Evolutionary conservation across 2,329 filamentous ascomycete genomes (phyloP).

Genomic region (Sclerotinia spermophila): DNA sequence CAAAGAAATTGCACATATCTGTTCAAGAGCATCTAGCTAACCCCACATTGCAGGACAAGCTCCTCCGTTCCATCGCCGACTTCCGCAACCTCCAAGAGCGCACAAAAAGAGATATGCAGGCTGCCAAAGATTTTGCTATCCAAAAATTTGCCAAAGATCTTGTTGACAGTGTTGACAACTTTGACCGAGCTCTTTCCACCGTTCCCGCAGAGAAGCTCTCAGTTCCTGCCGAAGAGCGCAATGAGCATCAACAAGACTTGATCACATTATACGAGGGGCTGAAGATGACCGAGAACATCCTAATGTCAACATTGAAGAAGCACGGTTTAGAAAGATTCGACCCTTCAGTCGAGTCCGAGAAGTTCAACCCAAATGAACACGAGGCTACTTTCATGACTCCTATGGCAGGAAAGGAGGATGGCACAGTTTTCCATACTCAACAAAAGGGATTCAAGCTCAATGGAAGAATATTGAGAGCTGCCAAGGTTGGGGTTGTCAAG

Average conservation of each 20-base stretch:
- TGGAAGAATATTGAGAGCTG: constrained; percentile 80
- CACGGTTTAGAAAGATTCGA: constrained; percentile 90
- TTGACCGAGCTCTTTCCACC: constrained; percentile 83
- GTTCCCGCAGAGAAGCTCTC: constrained; percentile 73
- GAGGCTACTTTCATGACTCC: constrained; percentile 96
- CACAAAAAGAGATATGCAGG: constrained; percentile 83
- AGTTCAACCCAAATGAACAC: constrained; percentile 95
- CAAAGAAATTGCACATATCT: not conserved
- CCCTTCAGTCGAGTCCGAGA: constrained; percentile 66
- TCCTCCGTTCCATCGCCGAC: constrained; percentile 88
- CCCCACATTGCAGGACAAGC: constrained; percentile 70
- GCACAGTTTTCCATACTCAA: constrained; percentile 86
- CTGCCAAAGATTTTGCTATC: constrained; percentile 87
- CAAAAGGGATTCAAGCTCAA: constrained; percentile 96
- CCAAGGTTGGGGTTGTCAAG: constrained; percentile 96
- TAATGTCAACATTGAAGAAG: constrained; percentile 86
- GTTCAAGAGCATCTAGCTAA: constrained; percentile 14
- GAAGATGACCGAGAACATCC: constrained; percentile 89
- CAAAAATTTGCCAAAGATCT: constrained; percentile 92
- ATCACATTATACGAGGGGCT: constrained; percentile 80
- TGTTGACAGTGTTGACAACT: constrained; percentile 92
- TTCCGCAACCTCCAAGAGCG: constrained; percentile 98
- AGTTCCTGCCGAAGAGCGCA: constrained; percentile 44
- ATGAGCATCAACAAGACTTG: constrained; percentile 65
- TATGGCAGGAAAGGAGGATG: constrained; percentile 82